Evolutionary conservation across 345 rosid genomes (phyloP).

Genomic region (Hibiscus syriacus): DNA sequence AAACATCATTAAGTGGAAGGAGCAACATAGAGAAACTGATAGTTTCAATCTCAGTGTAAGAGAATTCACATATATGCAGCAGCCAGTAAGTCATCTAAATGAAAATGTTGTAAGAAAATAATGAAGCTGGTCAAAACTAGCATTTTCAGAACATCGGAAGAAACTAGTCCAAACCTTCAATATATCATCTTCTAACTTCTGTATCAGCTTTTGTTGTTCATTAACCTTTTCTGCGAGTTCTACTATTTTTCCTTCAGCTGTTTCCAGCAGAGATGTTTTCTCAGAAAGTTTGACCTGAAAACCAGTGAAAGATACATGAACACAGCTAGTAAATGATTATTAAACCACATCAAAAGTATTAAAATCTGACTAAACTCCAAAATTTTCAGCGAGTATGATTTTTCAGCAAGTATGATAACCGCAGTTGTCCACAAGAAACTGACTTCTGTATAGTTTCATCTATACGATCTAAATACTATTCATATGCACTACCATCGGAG

Average conservation of each 20-base stretch:
- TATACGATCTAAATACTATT: background rate
- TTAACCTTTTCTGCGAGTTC: conserved; percentile 66
- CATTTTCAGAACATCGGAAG: conserved; percentile 8
- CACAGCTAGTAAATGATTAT: background rate
- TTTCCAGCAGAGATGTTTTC: too few species aligned
- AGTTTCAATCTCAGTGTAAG: background rate
- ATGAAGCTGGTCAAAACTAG: conserved; percentile 2
- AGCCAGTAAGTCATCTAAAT: background rate
- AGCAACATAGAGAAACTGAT: background rate
- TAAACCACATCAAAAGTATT: conserved; percentile 1
- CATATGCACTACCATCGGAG: background rate
- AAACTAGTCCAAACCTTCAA: conserved; percentile 55
- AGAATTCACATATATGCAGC: background rate
- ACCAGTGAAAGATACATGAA: conserved; percentile 10
- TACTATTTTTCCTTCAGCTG: too few species aligned
- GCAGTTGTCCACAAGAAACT: background rate
- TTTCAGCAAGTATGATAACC: background rate
- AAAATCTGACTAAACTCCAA: background rate
- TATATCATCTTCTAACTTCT: conserved; percentile 96
- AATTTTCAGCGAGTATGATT: background rate
- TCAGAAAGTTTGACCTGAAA: conserved; percentile 80
- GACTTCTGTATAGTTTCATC: background rate
- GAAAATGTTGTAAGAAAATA: background rate
- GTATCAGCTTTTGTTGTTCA: conserved; percentile 83
- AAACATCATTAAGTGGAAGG: background rate